Evolutionary conservation across 805 yeast species (phyloP).

Genomic region (Candida xyloterini): DNA sequence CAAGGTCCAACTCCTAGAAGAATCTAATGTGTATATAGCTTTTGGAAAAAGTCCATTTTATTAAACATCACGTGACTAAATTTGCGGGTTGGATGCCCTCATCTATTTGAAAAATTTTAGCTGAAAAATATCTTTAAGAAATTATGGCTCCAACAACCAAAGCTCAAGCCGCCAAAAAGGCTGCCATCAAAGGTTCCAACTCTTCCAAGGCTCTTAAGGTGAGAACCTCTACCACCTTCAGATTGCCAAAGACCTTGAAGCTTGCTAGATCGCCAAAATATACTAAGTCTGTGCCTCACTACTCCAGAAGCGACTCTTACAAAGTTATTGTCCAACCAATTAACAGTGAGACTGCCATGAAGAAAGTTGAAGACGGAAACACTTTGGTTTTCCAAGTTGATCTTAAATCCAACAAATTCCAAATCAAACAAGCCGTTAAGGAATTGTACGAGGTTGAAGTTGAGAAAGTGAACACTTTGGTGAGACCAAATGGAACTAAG

Average conservation of each 20-base stretch:
- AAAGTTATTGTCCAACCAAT: slow-evolving; percentile 91
- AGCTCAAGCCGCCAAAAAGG: slow-evolving; percentile 98
- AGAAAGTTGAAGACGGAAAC: slow-evolving; percentile 99
- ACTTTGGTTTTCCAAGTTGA: slow-evolving; percentile 98
- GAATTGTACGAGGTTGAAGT: slow-evolving; percentile 97
- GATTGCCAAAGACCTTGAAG: slow-evolving; percentile 95
- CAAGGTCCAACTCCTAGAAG: slow-evolving; percentile 81
- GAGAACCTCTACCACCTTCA: slow-evolving; percentile 94
- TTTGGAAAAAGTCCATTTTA: neutral
- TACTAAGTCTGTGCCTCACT: slow-evolving; percentile 96
- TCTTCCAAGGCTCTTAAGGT: slow-evolving; percentile 86
- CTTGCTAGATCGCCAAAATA: slow-evolving; percentile 93
- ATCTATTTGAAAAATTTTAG: slow-evolving; percentile 11
- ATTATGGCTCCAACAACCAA: slow-evolving; percentile 47
- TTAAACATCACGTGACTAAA: slow-evolving; percentile 7
- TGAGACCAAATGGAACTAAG: slow-evolving; percentile 99
- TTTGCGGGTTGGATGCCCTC: slow-evolving; percentile 9
- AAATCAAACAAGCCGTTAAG: slow-evolving; percentile 97
- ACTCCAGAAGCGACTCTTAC: slow-evolving; percentile 95
- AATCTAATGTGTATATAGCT: slow-evolving; percentile 30
- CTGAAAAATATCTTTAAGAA: slow-evolving; percentile 11
- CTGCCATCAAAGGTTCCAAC: slow-evolving; percentile 96
- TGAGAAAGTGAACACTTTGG: slow-evolving; percentile 89
- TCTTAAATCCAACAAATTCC: slow-evolving; percentile 96
- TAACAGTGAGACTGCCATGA: slow-evolving; percentile 98